Conservation (phyloP, 805 yeast genomes). For the Martiniozyma abietophila region DNA sequence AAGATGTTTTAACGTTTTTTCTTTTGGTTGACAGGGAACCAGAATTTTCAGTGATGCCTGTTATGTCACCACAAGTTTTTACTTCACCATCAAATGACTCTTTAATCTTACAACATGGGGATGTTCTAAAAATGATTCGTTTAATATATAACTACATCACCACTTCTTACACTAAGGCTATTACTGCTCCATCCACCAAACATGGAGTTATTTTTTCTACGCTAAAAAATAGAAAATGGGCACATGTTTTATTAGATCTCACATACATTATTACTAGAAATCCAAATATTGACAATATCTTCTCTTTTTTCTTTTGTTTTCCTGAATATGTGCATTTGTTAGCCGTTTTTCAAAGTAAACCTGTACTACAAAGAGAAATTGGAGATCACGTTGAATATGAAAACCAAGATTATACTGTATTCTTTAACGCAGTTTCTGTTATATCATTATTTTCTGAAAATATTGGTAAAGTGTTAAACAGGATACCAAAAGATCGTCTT, state of each 20-base stretch:
- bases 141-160: slow-evolving; percentile 57
- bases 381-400: slow-evolving; percentile 86
- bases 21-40: slow-evolving; percentile 79
- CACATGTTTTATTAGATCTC: slow-evolving; percentile 70
- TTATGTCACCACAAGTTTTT: slow-evolving; percentile 75
- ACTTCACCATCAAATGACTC: slow-evolving; percentile 81
- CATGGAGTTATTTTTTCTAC: slow-evolving; percentile 29
- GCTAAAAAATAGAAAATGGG: slow-evolving; percentile 63
- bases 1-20: slow-evolving; percentile 61
- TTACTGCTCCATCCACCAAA: slow-evolving; percentile 29
- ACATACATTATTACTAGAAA: slow-evolving; percentile 71
- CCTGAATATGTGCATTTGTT: slow-evolving; percentile 50
- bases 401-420: slow-evolving; percentile 69
- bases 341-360: slow-evolving; percentile 66
- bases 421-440: slow-evolving; percentile 59
- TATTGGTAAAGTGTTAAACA: slow-evolving; percentile 37
- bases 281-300: slow-evolving; percentile 34
- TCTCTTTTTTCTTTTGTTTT: slow-evolving; percentile 28
- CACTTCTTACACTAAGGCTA: slow-evolving; percentile 30
- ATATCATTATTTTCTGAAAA: slow-evolving; percentile 53
- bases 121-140: slow-evolving; percentile 51
- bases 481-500: slow-evolving; percentile 10
- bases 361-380: slow-evolving; percentile 65
- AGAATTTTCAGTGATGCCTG: slow-evolving; percentile 63
- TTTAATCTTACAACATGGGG: slow-evolving; percentile 53